Evolutionary conservation across 352 stramenopile genomes (phyloP).

Genomic region (Pythium insidiosum): DNA sequence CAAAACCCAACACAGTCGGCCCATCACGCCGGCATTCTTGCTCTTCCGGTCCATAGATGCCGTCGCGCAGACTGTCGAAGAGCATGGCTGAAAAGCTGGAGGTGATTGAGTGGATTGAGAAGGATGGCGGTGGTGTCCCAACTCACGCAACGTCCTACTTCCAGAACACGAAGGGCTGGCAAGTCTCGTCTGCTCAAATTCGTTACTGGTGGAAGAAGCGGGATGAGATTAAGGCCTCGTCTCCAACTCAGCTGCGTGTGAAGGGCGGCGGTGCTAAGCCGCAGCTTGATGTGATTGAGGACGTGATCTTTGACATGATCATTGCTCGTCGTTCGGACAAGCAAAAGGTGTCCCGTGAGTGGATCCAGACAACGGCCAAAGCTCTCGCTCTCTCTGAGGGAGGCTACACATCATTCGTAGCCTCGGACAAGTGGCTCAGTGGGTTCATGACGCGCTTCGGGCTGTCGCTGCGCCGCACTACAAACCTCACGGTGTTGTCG

Average conservation of each 20-base stretch:
- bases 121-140: too few species aligned
- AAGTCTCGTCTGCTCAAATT: constrained; percentile 2
- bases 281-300: constrained; percentile 7
- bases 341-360: constrained; percentile 8
- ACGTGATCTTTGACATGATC: constrained; percentile 6
- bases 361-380: constrained; percentile 12
- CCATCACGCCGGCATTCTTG: too few species aligned
- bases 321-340: constrained; percentile 2
- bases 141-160: too few species aligned
- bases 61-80: too few species aligned
- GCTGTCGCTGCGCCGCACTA: constrained; percentile 13
- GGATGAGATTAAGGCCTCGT: constrained; percentile 6
- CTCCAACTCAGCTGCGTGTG: constrained; percentile 2
- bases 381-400: background rate
- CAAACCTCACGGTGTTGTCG: constrained; percentile 14
- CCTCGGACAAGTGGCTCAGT: constrained; percentile 16
- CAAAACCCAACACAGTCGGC: too few species aligned
- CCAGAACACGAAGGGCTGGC: constrained; percentile 7
- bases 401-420: constrained; percentile 4
- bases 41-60: too few species aligned
- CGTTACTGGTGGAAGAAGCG: constrained; percentile 13
- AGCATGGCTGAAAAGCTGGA: too few species aligned
- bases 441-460: constrained; percentile 19
- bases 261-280: constrained; percentile 5
- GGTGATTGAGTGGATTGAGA: too few species aligned